phyloP scores from a whole-genome alignment of 805 yeast genomes.

The Teunomyces pallodes region DNA sequence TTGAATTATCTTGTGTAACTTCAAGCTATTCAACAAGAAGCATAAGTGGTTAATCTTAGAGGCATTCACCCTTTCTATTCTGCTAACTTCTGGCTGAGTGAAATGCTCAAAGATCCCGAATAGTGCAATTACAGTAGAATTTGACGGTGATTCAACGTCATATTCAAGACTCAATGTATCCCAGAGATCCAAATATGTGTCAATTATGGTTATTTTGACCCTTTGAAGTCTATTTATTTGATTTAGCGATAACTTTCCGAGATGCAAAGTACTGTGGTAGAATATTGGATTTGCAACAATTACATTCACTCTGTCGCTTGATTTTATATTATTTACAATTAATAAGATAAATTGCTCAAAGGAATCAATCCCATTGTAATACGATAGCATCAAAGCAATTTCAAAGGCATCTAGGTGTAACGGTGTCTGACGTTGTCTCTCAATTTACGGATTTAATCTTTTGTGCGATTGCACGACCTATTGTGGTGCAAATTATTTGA shows the following conservation, averaged over 20 bases:
- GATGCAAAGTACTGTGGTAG: not conserved
- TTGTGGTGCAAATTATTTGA: not conserved
- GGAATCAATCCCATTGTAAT: not conserved
- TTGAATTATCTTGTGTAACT: not conserved
- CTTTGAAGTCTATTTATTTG: not conserved
- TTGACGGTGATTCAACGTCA: not conserved
- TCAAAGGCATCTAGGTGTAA: not conserved
- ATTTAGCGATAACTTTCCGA: not conserved
- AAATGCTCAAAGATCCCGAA: not conserved
- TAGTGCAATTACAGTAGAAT: not conserved
- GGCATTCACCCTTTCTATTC: not conserved
- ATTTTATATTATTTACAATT: not conserved
- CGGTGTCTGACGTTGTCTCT: not conserved
- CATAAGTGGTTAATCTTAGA: not conserved
- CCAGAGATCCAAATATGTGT: not conserved
- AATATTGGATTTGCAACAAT: not conserved
- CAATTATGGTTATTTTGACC: not conserved
- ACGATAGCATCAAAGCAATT: not conserved
- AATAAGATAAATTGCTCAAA: not conserved
- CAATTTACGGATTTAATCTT: not conserved
- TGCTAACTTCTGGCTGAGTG: not conserved
- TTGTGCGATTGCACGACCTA: not conserved
- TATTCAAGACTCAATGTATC: not conserved
- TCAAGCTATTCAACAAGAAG: not conserved
- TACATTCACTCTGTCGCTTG: not conserved